A percentile compares a stretch with the other conserved stretches of the same genome.
These are phyloP conservation scores for Endothia cerciana DNA, from an alignment of 2,329 filamentous ascomycete genomes.

Conservation along the genomic window DNA sequence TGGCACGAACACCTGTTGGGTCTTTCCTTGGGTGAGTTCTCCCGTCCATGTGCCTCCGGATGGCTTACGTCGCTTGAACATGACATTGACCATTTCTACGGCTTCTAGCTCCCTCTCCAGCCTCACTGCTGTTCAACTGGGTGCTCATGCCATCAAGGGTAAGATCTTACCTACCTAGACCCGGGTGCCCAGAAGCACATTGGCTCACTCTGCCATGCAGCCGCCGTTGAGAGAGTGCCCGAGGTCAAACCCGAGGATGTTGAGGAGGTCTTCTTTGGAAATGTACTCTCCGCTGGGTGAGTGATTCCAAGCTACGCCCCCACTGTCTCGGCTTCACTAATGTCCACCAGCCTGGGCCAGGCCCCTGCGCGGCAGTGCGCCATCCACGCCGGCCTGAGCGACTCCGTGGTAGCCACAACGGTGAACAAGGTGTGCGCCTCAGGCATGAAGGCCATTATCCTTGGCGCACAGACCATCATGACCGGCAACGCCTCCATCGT, in stretches of 20 bases:
- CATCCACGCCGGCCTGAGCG: conserved; percentile 81
- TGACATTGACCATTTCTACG: conserved; percentile 23
- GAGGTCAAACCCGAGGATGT: conserved; percentile 87
- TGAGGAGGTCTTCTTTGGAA: conserved; percentile 97
- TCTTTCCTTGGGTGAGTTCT: conserved; percentile 84
- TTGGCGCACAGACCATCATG: conserved; percentile 96
- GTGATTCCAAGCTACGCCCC: conserved; percentile 33
- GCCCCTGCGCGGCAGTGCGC: conserved; percentile 95
- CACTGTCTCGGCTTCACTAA: conserved; percentile 30
- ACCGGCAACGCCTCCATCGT: conserved; percentile 92
- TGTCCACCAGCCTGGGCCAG: conserved; percentile 77
- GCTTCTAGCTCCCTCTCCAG: conserved; percentile 78
- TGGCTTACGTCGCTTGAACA: conserved; percentile 20
- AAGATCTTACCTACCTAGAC: conserved; percentile 34
- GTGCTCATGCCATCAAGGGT: conserved; percentile 93
- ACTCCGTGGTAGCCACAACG: conserved; percentile 83
- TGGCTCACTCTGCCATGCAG: conserved; percentile 41
- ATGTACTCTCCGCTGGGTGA: conserved; percentile 95
- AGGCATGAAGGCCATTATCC: conserved; percentile 88
- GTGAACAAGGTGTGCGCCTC: conserved; percentile 99
- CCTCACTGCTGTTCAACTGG: conserved; percentile 83
- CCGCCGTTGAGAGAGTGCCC: conserved; percentile 82
- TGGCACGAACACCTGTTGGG: conserved; percentile 86
- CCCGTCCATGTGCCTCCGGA: conserved; percentile 14
- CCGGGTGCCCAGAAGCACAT: not conserved